Evolutionary conservation across 2,329 filamentous ascomycete species (phyloP), one percentile per base, ranked within the genome.

Genomic region (Aspergillus proliferans): DNA sequence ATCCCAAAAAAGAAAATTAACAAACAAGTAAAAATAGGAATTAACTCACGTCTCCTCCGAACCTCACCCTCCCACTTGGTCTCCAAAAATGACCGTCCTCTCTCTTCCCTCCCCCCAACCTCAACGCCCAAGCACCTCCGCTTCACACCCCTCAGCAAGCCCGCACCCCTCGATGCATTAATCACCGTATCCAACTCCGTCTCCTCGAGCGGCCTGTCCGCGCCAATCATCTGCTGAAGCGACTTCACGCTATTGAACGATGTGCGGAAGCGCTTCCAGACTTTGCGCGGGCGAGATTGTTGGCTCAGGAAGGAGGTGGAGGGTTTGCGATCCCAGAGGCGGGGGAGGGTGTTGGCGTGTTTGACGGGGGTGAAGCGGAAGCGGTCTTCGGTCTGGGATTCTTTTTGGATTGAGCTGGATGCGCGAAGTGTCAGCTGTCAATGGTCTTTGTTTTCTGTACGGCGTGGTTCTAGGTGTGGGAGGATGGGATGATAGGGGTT

Each of bases 271-370:
- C 72, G 67, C 55, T 74, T 75, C 72, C 72, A 75, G 47, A 75
- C 62, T 48, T 73, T 75, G 44, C 69, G 70, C 36, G 71, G 62
- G 38, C 69, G 71, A 38, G 67, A 62, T 12, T 15, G 19, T 9
- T 70, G 68, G 12, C 65, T 56, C 34, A 64, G 53, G 44, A 71
- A 68, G 3, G 72, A 66, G 5, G 68, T 72, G 3, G 71, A 67
- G 15, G 71, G 71, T 48, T 69, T 69, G 49, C 72, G 71, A 48
- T 75, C 72, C 72, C 72, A 75, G 49, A 70, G 55, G 48, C 68
- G 70, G 26, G 70, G 70, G 33, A 61, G 51, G 28, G 60, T 58
- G 42, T 58, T 63, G 28, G 59, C 58, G 38, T 9, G 9, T 43
- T 69, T 68, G 46, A 65, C 59, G 8, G 72, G 72, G n/a, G 72